Evolutionary conservation across 1,284 basidiomycete genomes (phyloP), one percentile per base, ranked within the genome.

Genomic region (Ustilago esculenta): DNA sequence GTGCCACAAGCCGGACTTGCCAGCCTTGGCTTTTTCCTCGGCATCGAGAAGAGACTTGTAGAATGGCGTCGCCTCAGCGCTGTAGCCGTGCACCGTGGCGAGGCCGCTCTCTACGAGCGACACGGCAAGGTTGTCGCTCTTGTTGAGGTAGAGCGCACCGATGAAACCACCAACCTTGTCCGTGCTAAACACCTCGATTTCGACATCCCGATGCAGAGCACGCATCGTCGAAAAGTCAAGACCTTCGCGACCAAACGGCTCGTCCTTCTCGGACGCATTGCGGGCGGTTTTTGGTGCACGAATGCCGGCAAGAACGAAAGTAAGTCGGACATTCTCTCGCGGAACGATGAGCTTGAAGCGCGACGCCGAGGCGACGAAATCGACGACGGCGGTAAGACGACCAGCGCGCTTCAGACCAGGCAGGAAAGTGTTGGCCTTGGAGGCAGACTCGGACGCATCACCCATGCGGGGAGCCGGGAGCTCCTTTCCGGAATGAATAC

Each of bases 101-200:
- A 77, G 45, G 52, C 94, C 94, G 82, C 94, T 91, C 57, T 87
- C 87, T n/a, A 90, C 89, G 15, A 98, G 86, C 29, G 88, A 84
- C 36, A 94, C 85, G 1, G 93, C 94, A 40, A 87, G 89, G 80
- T 97, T 98, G 68, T 92, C 90, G 2, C 54, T 71, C 55, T 67
- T 63, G 75, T 87, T 92, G 75, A 90, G 71, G 82, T 90, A 96
- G 53, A 97, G 85, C 1, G 90, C 66, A 15, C 95, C 95, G 71
- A 98, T 94, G 84, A 97, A 98, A 7, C 95, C 94, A 34, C 95
- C 95, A 15, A 90, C 90, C 84, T 96, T 97, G 85, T 98, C 95
- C 14, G 90, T 88, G 39, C 88, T 87, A 58, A 95, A 91, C 40
- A 97, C 88, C 71, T 92, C 90, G 61, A 98, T 89, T 83, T 98